A percentile compares a stretch with the other conserved stretches of the same genome.
These are phyloP conservation scores for Discostella stelligeroides DNA, from an alignment of 108 stramenopile species.

Conservation along the genomic window DNA sequence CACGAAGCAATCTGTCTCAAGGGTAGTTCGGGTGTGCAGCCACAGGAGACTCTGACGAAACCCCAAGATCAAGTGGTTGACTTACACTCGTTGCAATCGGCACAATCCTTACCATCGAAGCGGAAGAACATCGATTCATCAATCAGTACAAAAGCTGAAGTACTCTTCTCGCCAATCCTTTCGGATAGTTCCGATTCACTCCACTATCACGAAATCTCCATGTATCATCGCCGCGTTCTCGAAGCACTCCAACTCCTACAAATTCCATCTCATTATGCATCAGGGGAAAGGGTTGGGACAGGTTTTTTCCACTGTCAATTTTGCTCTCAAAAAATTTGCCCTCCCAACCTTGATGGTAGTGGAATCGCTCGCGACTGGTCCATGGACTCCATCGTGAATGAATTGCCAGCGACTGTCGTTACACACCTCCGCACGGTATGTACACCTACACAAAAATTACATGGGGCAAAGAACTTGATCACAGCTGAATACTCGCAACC, in stretches of 20 bases:
- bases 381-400: constrained; percentile 1
- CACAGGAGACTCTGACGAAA: background rate
- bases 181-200: constrained; percentile 4
- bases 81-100: too few species aligned
- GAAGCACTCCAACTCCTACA: constrained; percentile 14
- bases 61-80: too few species aligned
- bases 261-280: background rate
- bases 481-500: too few species aligned
- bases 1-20: constrained; percentile 7
- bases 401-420: background rate
- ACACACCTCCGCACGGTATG: background rate
- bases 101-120: too few species aligned
- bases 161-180: constrained; percentile 28
- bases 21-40: too few species aligned
- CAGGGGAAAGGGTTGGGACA: background rate
- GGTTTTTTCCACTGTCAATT: constrained; percentile 24
- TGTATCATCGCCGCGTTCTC: constrained; percentile 17
- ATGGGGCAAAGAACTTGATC: too few species aligned
- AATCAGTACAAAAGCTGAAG: too few species aligned
- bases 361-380: constrained; percentile 3
- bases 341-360: background rate
- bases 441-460: background rate
- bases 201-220: constrained; percentile 7
- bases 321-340: background rate
- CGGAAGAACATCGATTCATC: too few species aligned